Percentiles rank a stretch among this genome's conserved stretches.
phyloP scores from a whole-genome alignment of 306 rosid species.

The Acacia confusa region DNA sequence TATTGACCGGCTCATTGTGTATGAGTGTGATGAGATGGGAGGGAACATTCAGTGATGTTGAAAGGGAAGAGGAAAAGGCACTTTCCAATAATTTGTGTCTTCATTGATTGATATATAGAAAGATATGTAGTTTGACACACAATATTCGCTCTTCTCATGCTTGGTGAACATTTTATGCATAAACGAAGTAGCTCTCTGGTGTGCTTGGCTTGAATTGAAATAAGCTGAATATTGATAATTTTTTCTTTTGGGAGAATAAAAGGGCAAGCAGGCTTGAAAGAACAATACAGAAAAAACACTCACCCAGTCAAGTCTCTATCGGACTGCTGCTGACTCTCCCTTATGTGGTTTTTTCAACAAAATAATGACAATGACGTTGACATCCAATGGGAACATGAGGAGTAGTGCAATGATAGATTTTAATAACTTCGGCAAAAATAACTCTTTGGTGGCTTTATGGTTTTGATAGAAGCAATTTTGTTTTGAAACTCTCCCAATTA shows the following conservation, averaged over 20 bases:
- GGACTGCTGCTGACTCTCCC: too few relatives aligned
- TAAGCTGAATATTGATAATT: neutral
- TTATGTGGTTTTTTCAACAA: neutral
- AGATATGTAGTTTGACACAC: neutral
- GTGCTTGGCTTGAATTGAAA: neutral
- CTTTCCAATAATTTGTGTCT: conserved; percentile 13
- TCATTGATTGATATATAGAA: neutral
- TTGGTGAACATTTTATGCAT: neutral
- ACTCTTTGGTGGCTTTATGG: too few relatives aligned
- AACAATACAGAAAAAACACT: neutral
- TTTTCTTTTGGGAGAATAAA: neutral
- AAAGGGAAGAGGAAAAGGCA: neutral
- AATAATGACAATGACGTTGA: neutral
- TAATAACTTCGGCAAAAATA: too few relatives aligned
- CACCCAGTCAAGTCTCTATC: neutral
- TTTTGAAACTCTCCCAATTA: too few relatives aligned
- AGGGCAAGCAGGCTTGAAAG: neutral
- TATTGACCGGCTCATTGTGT: neutral
- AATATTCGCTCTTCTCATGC: neutral
- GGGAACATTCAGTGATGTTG: conserved; percentile 5
- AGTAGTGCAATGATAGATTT: neutral
- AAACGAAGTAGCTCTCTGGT: neutral
- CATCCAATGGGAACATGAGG: neutral
- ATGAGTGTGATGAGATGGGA: neutral
- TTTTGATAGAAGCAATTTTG: too few relatives aligned